Conservation (phyloP, 345 rosid species). For the Hibiscus tridactylites region DNA sequence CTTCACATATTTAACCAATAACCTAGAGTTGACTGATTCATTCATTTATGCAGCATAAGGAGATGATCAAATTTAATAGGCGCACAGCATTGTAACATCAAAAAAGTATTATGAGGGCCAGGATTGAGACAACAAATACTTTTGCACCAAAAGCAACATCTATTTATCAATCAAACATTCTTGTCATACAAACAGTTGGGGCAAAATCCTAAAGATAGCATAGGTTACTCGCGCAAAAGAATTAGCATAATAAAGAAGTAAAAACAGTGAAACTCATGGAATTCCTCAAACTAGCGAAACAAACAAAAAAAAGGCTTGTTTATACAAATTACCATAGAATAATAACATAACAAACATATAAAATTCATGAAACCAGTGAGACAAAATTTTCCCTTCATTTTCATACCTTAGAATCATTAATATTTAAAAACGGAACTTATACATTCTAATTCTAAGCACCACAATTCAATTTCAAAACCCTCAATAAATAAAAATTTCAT, state of each 20-base stretch:
- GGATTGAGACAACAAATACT: background rate
- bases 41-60: background rate
- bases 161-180: background rate
- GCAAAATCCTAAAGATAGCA: background rate
- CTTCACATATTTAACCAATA: background rate
- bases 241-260: background rate
- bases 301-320: background rate
- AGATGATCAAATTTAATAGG: background rate
- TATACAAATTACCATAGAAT: background rate
- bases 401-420: background rate
- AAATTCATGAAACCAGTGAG: background rate
- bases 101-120: background rate
- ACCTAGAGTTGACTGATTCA: background rate
- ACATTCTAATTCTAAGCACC: background rate
- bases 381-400: background rate
- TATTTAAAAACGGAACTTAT: background rate
- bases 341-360: background rate
- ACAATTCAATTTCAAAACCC: background rate
- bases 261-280: background rate
- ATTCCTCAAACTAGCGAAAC: background rate
- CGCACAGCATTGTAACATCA: background rate
- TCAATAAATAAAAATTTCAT: background rate
- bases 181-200: background rate
- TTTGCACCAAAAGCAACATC: background rate
- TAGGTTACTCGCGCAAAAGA: background rate